Evolutionary conservation across 306 rosid genomes (phyloP).

Genomic region (Lithocarpus polystachyus): DNA sequence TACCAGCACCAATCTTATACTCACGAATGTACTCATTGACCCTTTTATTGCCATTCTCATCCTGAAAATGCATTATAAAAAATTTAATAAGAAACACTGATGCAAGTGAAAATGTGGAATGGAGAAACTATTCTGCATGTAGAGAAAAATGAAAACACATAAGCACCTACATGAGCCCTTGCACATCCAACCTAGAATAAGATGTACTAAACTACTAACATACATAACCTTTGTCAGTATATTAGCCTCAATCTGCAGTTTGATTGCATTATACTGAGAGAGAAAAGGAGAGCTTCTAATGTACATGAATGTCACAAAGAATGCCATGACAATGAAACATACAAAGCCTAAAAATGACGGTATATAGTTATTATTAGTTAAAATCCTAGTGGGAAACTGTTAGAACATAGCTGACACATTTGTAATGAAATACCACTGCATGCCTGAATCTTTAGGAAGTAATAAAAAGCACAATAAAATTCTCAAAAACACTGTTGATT

Average conservation of each 20-base stretch:
- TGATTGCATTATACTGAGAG: not conserved
- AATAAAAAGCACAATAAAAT: not conserved
- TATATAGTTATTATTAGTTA: not conserved
- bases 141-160: not conserved
- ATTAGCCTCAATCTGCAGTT: not conserved
- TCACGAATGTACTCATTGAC: constrained; percentile 93
- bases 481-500: not conserved
- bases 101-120: not conserved
- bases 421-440: not conserved
- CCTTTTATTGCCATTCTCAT: constrained; percentile 86
- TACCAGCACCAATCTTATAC: constrained; percentile 88
- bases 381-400: not conserved
- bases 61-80: constrained; percentile 44
- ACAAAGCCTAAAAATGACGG: not conserved
- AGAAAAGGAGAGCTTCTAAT: not conserved
- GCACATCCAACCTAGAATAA: not conserved
- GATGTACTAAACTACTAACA: no score
- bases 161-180: constrained; percentile 9
- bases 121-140: not conserved
- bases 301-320: not conserved
- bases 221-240: not conserved
- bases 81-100: constrained; percentile 5
- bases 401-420: not conserved
- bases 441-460: not conserved
- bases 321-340: not conserved